phyloP scores from a whole-genome alignment of 2,329 filamentous ascomycete species.

The Clarireedia hainanense region DNA sequence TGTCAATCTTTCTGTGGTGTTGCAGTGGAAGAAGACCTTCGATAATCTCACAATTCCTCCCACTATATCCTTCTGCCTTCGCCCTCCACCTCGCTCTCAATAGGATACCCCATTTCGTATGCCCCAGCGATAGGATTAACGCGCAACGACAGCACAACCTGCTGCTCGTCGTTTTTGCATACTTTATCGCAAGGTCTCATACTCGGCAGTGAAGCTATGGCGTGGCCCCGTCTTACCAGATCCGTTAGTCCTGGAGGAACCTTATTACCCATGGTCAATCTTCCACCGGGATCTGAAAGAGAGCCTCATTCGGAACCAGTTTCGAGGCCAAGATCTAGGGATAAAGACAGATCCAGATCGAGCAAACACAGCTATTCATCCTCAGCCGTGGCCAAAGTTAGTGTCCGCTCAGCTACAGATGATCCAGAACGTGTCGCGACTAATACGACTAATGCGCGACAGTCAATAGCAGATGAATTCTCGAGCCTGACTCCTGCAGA shows the following conservation, averaged over 20 bases:
- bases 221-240: constrained; percentile 26
- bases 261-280: constrained; percentile 25
- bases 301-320: constrained; percentile 18
- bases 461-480: constrained; percentile 47
- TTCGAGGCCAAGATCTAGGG: constrained; percentile 19
- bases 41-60: not conserved
- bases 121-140: constrained; percentile 25
- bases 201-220: constrained; percentile 18
- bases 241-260: constrained; percentile 23
- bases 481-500: constrained; percentile 67
- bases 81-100: not conserved
- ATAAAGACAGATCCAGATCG: constrained; percentile 19
- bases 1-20: constrained; percentile 1
- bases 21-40: constrained; percentile 3
- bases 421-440: constrained; percentile 1
- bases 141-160: constrained; percentile 25
- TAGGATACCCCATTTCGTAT: constrained; percentile 18
- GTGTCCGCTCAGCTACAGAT: constrained; percentile 10
- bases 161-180: constrained; percentile 23
- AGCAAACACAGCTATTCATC: constrained; percentile 24
- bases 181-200: not conserved
- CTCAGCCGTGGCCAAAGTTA: constrained; percentile 29
- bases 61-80: not conserved
- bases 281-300: constrained; percentile 20
- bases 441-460: constrained; percentile 10